Percentiles rank a stretch among this genome's conserved stretches.
These are phyloP conservation scores for Arachis stenosperma DNA, from an alignment of 306 rosid species.

Conservation along the genomic window DNA sequence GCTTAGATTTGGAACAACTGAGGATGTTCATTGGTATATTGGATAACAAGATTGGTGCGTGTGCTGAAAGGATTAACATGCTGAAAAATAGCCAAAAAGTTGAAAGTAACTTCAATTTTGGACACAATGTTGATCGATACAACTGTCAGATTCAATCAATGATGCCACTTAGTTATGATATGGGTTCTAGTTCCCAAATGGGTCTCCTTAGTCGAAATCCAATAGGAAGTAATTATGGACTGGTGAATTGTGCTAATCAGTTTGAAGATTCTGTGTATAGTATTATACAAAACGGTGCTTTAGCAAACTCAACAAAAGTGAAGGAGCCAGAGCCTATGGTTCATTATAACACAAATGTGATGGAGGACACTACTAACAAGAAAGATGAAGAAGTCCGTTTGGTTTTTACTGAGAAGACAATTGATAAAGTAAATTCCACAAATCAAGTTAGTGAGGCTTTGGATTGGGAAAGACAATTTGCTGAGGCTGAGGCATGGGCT, in stretches of 20 bases:
- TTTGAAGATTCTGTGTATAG: not conserved
- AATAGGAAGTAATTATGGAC: not conserved
- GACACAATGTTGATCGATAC: not conserved
- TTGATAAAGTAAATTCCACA: not conserved
- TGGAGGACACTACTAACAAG: no score
- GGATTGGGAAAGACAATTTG: not conserved
- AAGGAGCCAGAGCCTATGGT: no score
- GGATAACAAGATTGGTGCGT: constrained; percentile 33
- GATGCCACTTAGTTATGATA: not conserved
- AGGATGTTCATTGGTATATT: not conserved
- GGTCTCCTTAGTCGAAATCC: not conserved
- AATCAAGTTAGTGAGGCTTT: not conserved
- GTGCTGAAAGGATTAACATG: not conserved
- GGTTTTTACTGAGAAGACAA: no score
- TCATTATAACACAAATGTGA: no score
- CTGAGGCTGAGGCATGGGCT: not conserved
- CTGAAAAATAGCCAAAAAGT: not conserved
- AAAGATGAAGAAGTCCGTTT: no score
- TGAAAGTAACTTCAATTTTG: not conserved
- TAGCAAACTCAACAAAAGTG: no score
- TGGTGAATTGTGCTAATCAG: not conserved
- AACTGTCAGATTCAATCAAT: not conserved
- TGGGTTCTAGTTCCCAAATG: no score
- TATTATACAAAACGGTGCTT: no score
- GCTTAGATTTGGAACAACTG: constrained; percentile 3